These are phyloP conservation scores for Penicillium sp. DNA, from an alignment of 2,329 filamentous ascomycete species.

Conservation along the genomic window DNA sequence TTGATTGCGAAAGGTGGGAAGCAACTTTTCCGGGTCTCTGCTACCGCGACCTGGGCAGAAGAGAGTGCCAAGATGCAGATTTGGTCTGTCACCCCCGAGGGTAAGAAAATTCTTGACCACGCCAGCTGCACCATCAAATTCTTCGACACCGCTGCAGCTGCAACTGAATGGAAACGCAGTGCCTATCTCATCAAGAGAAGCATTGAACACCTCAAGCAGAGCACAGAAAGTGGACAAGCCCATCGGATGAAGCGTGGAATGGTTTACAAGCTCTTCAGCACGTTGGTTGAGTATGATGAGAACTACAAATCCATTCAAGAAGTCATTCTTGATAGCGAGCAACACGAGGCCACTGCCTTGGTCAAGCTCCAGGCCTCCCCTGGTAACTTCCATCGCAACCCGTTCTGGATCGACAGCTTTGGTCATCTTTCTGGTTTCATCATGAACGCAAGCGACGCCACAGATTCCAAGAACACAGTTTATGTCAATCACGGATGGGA, in stretches of 20 bases:
- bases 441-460: constrained; percentile 54
- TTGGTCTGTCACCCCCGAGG: constrained; percentile 33
- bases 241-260: constrained; percentile 69
- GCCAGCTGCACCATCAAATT: constrained; percentile 32
- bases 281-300: constrained; percentile 52
- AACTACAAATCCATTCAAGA: constrained; percentile 55
- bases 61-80: constrained; percentile 28
- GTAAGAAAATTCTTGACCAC: constrained; percentile 35
- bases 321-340: constrained; percentile 52
- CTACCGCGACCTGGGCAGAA: constrained; percentile 32
- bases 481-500: constrained; percentile 60
- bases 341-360: constrained; percentile 50
- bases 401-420: constrained; percentile 55
- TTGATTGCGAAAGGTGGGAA: constrained; percentile 50
- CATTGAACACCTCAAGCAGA: constrained; percentile 53
- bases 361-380: constrained; percentile 52
- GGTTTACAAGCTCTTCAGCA: constrained; percentile 68
- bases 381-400: constrained; percentile 53
- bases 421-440: constrained; percentile 56
- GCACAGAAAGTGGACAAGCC: constrained; percentile 59
- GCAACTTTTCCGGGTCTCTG: constrained; percentile 33
- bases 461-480: constrained; percentile 54
- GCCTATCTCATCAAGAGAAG: constrained; percentile 63
- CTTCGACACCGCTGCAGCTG: constrained; percentile 23
- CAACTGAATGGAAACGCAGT: constrained; percentile 49